Conservation (phyloP, 225 moss, liverwort and hornwort genomes). For the Pseudoscleropodium purum region DNA sequence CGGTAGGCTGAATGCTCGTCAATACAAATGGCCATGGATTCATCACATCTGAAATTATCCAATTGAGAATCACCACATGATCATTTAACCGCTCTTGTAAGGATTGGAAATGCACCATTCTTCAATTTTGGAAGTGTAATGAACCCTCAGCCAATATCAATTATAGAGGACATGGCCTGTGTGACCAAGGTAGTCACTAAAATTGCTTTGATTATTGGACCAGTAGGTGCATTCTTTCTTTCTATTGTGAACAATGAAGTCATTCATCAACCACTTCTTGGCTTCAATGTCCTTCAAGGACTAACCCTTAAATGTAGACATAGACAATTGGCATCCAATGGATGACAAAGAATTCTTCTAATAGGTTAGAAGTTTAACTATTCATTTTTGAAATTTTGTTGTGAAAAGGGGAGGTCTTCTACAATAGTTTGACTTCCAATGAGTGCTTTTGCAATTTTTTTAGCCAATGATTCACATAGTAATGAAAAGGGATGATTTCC, state of each 20-base stretch:
- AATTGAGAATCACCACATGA: not conserved
- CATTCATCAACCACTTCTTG: not conserved
- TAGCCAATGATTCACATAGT: no score
- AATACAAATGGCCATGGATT: not conserved
- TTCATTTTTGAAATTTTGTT: no score
- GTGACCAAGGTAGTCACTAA: not conserved
- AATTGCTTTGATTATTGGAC: not conserved
- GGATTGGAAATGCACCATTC: not conserved
- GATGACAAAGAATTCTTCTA: no score
- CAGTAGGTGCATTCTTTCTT: not conserved
- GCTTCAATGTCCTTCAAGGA: not conserved
- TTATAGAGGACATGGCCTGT: not conserved
- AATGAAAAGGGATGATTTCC: no score
- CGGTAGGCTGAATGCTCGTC: not conserved
- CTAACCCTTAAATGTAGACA: no score
- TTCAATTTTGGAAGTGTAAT: not conserved
- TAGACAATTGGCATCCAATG: no score
- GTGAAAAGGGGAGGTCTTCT: no score
- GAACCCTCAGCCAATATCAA: not conserved
- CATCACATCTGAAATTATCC: not conserved
- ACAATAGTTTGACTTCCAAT: no score
- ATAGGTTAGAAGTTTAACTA: no score
- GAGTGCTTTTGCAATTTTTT: no score
- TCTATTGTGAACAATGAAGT: not conserved
- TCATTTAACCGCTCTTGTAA: not conserved